phyloP scores from a whole-genome alignment of 768 basidiomycete genomes.

The Saitozyma podzolica region DNA sequence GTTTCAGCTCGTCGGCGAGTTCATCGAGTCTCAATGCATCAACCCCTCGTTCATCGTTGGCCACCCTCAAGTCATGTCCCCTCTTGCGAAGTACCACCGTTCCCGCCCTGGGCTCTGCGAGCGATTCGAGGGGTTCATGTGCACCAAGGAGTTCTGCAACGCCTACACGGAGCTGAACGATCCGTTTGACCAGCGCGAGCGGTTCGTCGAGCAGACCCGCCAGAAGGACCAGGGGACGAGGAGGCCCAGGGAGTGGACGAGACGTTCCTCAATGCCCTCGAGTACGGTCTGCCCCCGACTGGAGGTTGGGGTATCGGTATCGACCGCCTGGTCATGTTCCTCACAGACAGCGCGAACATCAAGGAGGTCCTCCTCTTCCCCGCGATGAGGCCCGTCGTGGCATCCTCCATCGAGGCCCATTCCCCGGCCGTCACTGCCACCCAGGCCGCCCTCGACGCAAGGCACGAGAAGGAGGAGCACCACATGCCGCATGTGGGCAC shows the following conservation, averaged over 20 bases:
- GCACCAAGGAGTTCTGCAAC: slow-evolving; percentile 97
- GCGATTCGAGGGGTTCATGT: slow-evolving; percentile 98
- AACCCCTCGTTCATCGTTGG: slow-evolving; percentile 98
- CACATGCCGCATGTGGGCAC: too few relatives aligned
- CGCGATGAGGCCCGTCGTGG: slow-evolving; percentile 79
- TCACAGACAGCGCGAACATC: slow-evolving; percentile 95
- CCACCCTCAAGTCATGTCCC: slow-evolving; percentile 99
- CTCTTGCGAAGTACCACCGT: slow-evolving; percentile 97
- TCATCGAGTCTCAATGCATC: slow-evolving; percentile 93
- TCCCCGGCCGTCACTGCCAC: slow-evolving; percentile 42
- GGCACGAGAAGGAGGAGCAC: too few relatives aligned
- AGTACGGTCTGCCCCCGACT: slow-evolving; percentile 95
- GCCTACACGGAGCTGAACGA: slow-evolving; percentile 99
- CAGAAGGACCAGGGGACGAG: slow-evolving; percentile 98
- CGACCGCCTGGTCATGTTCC: slow-evolving; percentile 96
- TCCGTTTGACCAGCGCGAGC: slow-evolving; percentile 73
- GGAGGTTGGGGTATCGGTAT: slow-evolving; percentile 97
- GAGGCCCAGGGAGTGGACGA: slow-evolving; percentile 98
- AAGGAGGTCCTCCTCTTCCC: slow-evolving; percentile 97
- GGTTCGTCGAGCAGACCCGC: slow-evolving; percentile 87
- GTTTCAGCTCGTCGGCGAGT: slow-evolving; percentile 88
- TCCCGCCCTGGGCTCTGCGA: slow-evolving; percentile 96
- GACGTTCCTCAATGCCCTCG: slow-evolving; percentile 93
- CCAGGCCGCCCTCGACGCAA: slow-evolving; percentile 38
- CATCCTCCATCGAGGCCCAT: slow-evolving; percentile 52